These are phyloP conservation scores for Acrodontium crateriforme DNA, from an alignment of 2,329 filamentous ascomycete species.

Conservation along the genomic window DNA sequence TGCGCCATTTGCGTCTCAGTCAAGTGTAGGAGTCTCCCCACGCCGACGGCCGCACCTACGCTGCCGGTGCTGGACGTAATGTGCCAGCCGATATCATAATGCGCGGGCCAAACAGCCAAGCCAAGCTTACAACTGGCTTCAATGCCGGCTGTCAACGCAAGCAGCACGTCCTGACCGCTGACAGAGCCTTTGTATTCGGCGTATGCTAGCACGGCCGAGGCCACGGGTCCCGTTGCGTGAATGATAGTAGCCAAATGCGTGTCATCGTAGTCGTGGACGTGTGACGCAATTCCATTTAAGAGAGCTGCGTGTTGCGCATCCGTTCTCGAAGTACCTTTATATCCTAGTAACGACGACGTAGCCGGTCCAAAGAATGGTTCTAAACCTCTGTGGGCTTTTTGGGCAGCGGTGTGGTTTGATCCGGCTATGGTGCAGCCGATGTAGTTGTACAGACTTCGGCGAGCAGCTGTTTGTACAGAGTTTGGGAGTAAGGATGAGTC, in stretches of 20 bases:
- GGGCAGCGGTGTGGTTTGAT: conserved; percentile 32
- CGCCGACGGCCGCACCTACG: conserved; percentile 39
- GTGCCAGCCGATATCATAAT: conserved; percentile 45
- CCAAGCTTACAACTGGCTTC: conserved; percentile 41
- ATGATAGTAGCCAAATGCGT: conserved; percentile 44
- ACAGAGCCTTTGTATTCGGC: conserved; percentile 29
- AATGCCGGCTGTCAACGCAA: conserved; percentile 38
- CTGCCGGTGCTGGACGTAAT: conserved; percentile 40
- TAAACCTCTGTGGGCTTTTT: conserved; percentile 24
- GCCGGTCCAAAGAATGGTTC: conserved; percentile 25
- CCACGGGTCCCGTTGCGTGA: conserved; percentile 40
- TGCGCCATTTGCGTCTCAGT: conserved; percentile 29
- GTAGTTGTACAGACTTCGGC: conserved; percentile 41
- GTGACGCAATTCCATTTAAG: conserved; percentile 41
- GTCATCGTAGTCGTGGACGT: conserved; percentile 45
- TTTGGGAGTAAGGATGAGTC: conserved; percentile 27
- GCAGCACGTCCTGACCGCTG: conserved; percentile 35
- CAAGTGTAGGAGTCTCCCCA: conserved; percentile 34
- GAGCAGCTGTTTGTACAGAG: conserved; percentile 30
- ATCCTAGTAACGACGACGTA: conserved; percentile 25
- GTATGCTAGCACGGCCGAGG: conserved; percentile 36
- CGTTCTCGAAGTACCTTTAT: conserved; percentile 20
- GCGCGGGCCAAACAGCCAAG: conserved; percentile 38
- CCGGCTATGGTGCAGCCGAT: conserved; percentile 40
- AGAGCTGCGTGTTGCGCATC: conserved; percentile 39